Percentiles rank a stretch among this genome's conserved stretches.
Conservation (phyloP, 495 filamentous ascomycete species). For the Neurospora sp. region DNA sequence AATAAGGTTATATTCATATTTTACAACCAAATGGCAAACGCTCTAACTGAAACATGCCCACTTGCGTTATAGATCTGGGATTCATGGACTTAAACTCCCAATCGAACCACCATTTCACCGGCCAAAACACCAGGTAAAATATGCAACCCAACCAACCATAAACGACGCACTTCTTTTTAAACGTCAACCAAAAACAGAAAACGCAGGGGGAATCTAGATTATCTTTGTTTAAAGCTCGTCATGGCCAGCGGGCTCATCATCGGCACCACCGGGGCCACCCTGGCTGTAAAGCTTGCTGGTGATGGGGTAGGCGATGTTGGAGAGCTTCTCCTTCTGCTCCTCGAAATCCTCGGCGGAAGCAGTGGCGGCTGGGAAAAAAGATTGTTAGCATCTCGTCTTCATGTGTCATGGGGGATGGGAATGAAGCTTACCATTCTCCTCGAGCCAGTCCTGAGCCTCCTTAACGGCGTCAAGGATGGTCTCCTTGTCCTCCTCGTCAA, state of each 20-base stretch:
- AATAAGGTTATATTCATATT: neutral
- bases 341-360: slow-evolving; percentile 91
- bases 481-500: slow-evolving; percentile 98
- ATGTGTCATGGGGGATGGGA: neutral
- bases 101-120: neutral
- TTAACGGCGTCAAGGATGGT: slow-evolving; percentile 92
- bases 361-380: slow-evolving; percentile 44
- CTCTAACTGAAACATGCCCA: neutral
- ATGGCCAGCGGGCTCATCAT: slow-evolving; percentile 65
- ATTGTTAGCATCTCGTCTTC: slow-evolving; percentile 10
- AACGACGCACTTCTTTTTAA: slow-evolving; percentile 9
- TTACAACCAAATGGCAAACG: neutral
- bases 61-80: neutral
- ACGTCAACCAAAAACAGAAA: slow-evolving; percentile 14
- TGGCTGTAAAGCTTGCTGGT: slow-evolving; percentile 91
- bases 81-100: neutral
- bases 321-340: slow-evolving; percentile 99
- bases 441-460: slow-evolving; percentile 94
- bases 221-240: slow-evolving; percentile 71
- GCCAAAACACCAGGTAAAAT: neutral
- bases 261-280: slow-evolving; percentile 48
- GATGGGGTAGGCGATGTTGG: slow-evolving; percentile 92
- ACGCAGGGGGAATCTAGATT: slow-evolving; percentile 25
- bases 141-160: neutral
- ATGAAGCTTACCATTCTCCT: slow-evolving; percentile 57